These are phyloP conservation scores for Paramecium bursaria DNA, from an alignment of 73 alveolate species.

Conservation along the genomic window DNA sequence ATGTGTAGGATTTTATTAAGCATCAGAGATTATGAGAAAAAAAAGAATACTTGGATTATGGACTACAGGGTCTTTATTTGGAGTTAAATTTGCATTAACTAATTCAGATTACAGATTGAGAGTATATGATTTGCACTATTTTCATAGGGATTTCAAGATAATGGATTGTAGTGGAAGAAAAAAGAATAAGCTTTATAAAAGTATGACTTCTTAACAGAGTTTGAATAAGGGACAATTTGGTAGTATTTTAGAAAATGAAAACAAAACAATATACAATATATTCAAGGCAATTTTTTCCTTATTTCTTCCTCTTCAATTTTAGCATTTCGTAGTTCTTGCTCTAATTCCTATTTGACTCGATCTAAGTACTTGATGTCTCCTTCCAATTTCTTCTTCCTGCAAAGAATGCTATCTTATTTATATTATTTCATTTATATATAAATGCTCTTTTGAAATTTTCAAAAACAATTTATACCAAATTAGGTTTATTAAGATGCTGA, in stretches of 20 bases:
- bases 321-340: too few relatives aligned
- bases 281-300: too few relatives aligned
- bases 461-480: conserved; percentile 1
- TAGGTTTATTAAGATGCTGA: not conserved
- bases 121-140: not conserved
- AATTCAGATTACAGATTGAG: conserved; percentile 34
- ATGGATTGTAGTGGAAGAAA: conserved; percentile 57
- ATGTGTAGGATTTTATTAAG: not conserved
- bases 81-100: conserved; percentile 44
- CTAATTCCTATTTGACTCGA: too few relatives aligned
- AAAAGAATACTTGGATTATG: conserved; percentile 34
- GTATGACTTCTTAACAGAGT: conserved; percentile 48
- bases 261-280: too few relatives aligned
- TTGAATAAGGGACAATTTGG: conserved; percentile 53
- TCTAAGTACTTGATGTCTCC: too few relatives aligned
- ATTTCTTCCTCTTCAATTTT: too few relatives aligned
- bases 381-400: too few relatives aligned
- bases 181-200: conserved; percentile 11
- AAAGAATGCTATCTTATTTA: too few relatives aligned
- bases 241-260: conserved; percentile 43
- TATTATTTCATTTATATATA: too few relatives aligned
- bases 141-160: conserved; percentile 49
- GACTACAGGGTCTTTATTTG: conserved; percentile 21
- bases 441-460: not conserved
- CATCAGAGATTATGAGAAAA: conserved; percentile 27